Conservation (phyloP, 2,329 filamentous ascomycete species). For the Cryphonectria parasitica region DNA sequence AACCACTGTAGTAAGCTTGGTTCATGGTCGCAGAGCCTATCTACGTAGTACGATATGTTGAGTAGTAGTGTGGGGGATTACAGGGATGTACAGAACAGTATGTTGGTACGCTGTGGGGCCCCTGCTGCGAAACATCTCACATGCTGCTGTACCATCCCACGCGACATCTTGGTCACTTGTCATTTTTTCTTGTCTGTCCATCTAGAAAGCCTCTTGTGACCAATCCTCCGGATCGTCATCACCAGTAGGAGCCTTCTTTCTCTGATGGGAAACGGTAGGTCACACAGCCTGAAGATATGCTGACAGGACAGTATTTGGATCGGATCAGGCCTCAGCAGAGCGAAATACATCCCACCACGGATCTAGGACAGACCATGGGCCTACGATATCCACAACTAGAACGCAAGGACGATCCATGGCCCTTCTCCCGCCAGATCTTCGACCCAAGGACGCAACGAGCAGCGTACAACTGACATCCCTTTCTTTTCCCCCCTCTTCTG, state of each 20-base stretch:
- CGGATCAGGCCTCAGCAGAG: not conserved
- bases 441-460: not conserved
- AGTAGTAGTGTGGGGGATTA: not conserved
- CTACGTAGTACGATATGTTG: not conserved
- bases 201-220: not conserved
- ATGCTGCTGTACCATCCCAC: not conserved
- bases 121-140: not conserved
- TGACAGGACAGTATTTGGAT: not conserved
- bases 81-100: not conserved
- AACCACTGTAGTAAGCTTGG: not conserved
- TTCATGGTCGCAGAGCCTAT: not conserved
- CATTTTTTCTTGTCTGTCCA: not conserved
- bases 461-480: not conserved
- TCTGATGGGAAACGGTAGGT: not conserved
- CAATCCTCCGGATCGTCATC: too few species aligned
- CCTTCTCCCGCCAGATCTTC: too few species aligned
- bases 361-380: not conserved
- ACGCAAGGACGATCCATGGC: not conserved
- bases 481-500: too few species aligned
- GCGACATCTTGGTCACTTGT: constrained; percentile 1
- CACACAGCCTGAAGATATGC: too few species aligned
- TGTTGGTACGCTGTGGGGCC: not conserved
- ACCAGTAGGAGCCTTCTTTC: not conserved
- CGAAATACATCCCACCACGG: not conserved
- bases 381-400: not conserved